Conservation (phyloP, 2,329 filamentous ascomycete genomes). For the Sarocladiaceae sp. region DNA sequence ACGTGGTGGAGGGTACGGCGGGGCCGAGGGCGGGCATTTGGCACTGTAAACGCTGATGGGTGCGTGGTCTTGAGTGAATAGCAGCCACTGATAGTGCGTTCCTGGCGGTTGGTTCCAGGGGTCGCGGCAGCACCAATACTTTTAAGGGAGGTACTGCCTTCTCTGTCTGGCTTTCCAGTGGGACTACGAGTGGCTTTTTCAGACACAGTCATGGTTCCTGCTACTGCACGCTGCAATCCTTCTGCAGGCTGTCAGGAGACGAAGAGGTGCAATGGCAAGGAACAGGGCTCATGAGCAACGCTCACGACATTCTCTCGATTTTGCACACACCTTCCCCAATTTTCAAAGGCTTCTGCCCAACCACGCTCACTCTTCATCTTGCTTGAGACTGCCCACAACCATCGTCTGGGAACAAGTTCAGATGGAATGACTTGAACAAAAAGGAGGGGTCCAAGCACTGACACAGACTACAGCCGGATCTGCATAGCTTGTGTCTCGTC, state of each 20-base stretch:
- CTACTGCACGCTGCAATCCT: not conserved
- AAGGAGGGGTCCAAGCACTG: not conserved
- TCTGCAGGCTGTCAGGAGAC: not conserved
- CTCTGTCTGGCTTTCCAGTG: not conserved
- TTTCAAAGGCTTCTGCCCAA: no score
- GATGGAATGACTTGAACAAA: no score
- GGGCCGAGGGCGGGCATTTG: not conserved
- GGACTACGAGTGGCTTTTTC: no score
- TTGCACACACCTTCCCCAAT: no score
- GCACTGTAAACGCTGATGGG: no score
- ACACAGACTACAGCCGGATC: not conserved
- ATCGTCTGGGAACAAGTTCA: no score
- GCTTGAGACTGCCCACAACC: no score
- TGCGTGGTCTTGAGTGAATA: not conserved
- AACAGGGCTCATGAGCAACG: not conserved
- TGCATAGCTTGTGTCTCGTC: not conserved
- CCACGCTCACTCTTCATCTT: no score
- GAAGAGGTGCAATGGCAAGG: not conserved
- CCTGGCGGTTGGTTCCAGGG: not conserved
- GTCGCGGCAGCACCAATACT: not conserved
- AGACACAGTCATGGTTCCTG: no score
- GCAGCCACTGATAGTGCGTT: conserved; percentile 2
- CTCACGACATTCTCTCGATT: no score
- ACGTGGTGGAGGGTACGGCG: not conserved
- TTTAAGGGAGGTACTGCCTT: not conserved